phyloP scores from a whole-genome alignment of 129 eudicot species.

The Sambucus nigra region DNA sequence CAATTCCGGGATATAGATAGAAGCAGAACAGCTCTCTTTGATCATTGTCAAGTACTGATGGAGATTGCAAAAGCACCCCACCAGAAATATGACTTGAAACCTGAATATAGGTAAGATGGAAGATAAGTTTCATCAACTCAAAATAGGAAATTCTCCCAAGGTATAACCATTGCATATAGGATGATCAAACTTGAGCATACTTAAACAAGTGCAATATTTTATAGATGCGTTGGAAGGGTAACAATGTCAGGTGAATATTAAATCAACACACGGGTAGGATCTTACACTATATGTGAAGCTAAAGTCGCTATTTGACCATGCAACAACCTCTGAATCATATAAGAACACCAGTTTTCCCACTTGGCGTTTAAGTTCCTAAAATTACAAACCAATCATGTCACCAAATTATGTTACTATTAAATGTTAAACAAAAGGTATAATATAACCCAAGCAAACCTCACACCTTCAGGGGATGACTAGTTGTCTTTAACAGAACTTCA shows the following conservation, averaged over 20 bases:
- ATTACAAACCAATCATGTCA: slow-evolving; percentile 4
- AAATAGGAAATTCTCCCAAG: slow-evolving; percentile 9
- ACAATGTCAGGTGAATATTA: background rate
- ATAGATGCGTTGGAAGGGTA: too few species aligned
- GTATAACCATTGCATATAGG: too few species aligned
- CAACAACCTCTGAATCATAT: slow-evolving; percentile 50
- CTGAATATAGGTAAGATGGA: slow-evolving; percentile 28
- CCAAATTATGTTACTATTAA: too few species aligned
- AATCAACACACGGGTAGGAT: slow-evolving; percentile 1
- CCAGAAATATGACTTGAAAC: slow-evolving; percentile 39
- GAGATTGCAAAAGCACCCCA: slow-evolving; percentile 57
- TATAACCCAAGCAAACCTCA: background rate
- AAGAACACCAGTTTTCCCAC: slow-evolving; percentile 38
- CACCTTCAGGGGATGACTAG: slow-evolving; percentile 80
- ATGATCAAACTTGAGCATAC: too few species aligned
- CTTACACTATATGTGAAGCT: slow-evolving; percentile 64
- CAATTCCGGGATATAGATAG: slow-evolving; percentile 54
- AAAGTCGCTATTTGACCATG: slow-evolving; percentile 64
- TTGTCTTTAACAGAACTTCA: slow-evolving; percentile 28
- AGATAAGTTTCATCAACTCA: slow-evolving; percentile 1
- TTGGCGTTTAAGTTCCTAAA: slow-evolving; percentile 35
- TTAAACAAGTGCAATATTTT: background rate
- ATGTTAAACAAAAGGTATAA: background rate
- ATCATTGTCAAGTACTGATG: slow-evolving; percentile 45
- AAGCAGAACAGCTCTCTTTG: slow-evolving; percentile 60